Base-by-base conservation (phyloP, 2,329 filamentous ascomycete species). In the Sporothrix brunneoviolacea region DNA sequence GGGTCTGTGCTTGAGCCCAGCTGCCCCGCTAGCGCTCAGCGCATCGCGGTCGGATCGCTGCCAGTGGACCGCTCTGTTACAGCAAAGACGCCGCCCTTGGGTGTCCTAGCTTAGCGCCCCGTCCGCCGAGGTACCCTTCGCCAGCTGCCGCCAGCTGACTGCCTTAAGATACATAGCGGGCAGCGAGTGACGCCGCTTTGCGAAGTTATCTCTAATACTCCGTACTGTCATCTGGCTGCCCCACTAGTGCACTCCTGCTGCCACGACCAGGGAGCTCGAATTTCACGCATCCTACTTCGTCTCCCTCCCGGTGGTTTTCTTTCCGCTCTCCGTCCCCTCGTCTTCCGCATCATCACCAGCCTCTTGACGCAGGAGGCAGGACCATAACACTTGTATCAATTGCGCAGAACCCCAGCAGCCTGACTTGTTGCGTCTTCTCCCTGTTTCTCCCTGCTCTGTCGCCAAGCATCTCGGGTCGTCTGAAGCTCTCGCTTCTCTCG, bases 201-300 rank as follows among this genome's bases (percentile, higher is more conserved):
- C 24, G 8, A 10, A 10, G 15, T 39, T 39, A 36, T 36, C 30
- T 47, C 32, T 24, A 21, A 24, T 8, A 24, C 39, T 22, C 36
- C 27, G 12, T 28, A 2, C 32, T 36, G 28, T 42, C 32, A 24
- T 12, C 36, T 12, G 3, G 7, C 35, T 30, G 41, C 48, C 43
- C 39, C 43, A 45, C 48, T 41, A 46, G 24, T 42, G 28, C 36
- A 13, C 22, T 44, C 32, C 28, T 15, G 19, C 22, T 15, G 19
- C 22, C 16, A 47, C 12, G 22, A 27, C 36, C 24, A 36, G 35
- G 49, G 24, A 51, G 37, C 44, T 52, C 40, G 50, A 48, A 52
- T 52, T 52, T 52, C 38, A 48, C 50, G 50, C 50, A 52, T 28
- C 24, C 28, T 42, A 21, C 16, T 27, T 24, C 42, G 21, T 44